These are phyloP conservation scores for Pyrrhoderma noxium DNA, from an alignment of 1,284 basidiomycete species.

Conservation along the genomic window DNA sequence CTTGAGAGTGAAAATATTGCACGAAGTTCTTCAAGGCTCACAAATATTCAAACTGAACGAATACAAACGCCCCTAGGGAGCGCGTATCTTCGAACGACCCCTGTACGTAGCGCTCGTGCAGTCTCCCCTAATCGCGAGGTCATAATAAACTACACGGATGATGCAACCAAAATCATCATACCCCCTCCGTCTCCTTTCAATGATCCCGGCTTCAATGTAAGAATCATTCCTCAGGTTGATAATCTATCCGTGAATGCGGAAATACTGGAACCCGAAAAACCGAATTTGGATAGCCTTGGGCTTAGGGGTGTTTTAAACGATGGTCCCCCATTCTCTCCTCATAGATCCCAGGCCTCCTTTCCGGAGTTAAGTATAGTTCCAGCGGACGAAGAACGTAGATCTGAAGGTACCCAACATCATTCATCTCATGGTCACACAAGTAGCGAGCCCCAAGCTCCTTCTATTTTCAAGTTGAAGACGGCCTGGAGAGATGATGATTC, in stretches of 20 bases:
- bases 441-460: constrained; percentile 8
- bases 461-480: constrained; percentile 4
- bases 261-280: background rate
- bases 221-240: background rate
- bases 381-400: background rate
- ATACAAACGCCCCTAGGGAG: background rate
- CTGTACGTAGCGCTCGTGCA: background rate
- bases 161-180: constrained; percentile 7
- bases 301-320: background rate
- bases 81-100: background rate
- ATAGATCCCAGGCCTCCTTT: constrained; percentile 2
- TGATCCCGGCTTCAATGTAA: background rate
- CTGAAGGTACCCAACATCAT: background rate
- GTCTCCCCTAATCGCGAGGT: constrained; percentile 4
- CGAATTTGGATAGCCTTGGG: background rate
- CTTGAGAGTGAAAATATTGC: background rate
- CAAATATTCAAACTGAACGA: background rate
- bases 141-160: constrained; percentile 9
- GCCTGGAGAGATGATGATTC: constrained; percentile 8
- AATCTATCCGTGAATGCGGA: background rate
- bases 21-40: background rate
- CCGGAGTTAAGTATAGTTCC: constrained; percentile 6
- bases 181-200: constrained; percentile 5
- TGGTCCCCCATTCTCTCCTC: background rate
- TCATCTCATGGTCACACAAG: constrained; percentile 1